Evolutionary conservation across 1,139 yeast species (phyloP).

Genomic region (Candida sp.): DNA sequence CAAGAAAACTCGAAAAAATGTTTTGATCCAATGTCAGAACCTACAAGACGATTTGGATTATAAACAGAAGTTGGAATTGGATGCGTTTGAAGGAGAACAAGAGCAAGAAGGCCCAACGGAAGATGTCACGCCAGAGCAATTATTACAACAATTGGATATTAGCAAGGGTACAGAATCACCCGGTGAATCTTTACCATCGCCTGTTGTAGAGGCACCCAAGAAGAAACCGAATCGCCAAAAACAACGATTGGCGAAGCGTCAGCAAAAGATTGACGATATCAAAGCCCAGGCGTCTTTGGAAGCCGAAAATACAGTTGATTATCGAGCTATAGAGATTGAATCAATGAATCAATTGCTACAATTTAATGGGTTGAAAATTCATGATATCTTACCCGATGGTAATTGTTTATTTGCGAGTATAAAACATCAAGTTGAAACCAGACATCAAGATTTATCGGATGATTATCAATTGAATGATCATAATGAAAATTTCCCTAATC

Average conservation of each 20-base stretch:
- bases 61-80: conserved; percentile 53
- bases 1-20: conserved; percentile 67
- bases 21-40: conserved; percentile 51
- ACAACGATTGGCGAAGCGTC: conserved; percentile 74
- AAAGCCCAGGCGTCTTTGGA: conserved; percentile 70
- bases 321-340: conserved; percentile 67
- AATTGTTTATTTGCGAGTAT: conserved; percentile 90
- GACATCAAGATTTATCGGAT: conserved; percentile 31
- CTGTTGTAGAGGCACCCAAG: conserved; percentile 11
- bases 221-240: conserved; percentile 75
- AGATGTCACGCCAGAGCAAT: conserved; percentile 61
- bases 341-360: conserved; percentile 54
- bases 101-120: conserved; percentile 18
- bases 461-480: not conserved
- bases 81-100: conserved; percentile 9
- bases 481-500: conserved; percentile 13
- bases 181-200: not conserved
- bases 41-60: conserved; percentile 53
- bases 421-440: conserved; percentile 63
- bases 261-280: conserved; percentile 62
- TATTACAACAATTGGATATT: conserved; percentile 53
- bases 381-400: conserved; percentile 86
- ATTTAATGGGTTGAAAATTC: conserved; percentile 44
- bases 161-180: too few species aligned
- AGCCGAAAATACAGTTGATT: conserved; percentile 63